A percentile compares a stretch with the other conserved stretches of the same genome.
phyloP scores from a whole-genome alignment of 129 eudicot genomes.

The Pittosporum tobira region DNA sequence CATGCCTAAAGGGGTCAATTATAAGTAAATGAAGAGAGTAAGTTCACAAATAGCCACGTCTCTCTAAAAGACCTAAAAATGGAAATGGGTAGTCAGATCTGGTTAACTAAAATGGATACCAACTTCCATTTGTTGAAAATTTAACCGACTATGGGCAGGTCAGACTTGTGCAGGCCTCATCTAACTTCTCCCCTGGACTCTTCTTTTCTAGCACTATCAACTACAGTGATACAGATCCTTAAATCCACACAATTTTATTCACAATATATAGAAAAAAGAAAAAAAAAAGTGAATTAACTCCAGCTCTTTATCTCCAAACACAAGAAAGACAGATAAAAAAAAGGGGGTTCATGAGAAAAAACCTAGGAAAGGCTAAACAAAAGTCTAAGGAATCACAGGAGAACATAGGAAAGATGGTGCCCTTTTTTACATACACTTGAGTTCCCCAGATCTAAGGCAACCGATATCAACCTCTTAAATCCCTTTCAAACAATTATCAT shows the following conservation, averaged over 20 bases:
- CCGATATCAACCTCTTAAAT: conserved; percentile 48
- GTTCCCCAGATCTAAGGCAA: conserved; percentile 86
- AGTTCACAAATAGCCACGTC: not conserved
- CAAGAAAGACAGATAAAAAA: conserved; percentile 28
- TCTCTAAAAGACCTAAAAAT: conserved; percentile 1
- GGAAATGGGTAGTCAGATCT: conserved; percentile 37
- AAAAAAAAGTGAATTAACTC: too few species aligned
- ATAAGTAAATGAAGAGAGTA: not conserved
- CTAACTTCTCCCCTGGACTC: conserved; percentile 18
- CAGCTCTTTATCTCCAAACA: conserved; percentile 24
- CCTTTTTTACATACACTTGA: conserved; percentile 29
- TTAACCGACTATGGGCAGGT: conserved; percentile 14
- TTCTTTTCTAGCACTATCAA: conserved; percentile 21
- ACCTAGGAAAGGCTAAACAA: conserved; percentile 36
- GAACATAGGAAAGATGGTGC: conserved; percentile 29
- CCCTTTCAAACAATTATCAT: conserved; percentile 31
- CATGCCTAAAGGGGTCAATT: conserved; percentile 24
- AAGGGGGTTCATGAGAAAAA: conserved; percentile 37
- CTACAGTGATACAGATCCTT: too few species aligned
- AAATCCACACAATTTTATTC: too few species aligned
- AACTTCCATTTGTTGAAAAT: conserved; percentile 19
- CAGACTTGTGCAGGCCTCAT: too few species aligned
- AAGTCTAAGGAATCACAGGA: conserved; percentile 62
- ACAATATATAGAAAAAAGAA: not conserved
- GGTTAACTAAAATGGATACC: conserved; percentile 24